Base-by-base conservation (phyloP, 331 rosid species). In the Acacia concinna region DNA sequence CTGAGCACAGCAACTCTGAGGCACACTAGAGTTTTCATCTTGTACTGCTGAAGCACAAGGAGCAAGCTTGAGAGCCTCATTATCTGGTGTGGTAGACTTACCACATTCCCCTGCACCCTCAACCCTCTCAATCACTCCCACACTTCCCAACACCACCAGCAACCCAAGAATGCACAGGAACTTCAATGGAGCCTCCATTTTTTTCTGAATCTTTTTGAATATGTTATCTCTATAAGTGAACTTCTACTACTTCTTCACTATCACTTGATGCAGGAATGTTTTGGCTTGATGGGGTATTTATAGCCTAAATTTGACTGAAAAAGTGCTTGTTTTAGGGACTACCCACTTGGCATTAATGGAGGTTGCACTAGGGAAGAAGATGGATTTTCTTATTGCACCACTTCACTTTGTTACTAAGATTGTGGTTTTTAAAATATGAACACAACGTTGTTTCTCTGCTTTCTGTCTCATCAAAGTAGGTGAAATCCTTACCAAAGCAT, bases 101-200 rank as follows among this genome's bases (percentile, higher is more conserved):
- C 94, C 94, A 84, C 93, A 88, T 28, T 90, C 87, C 25, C 89
- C 85, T 59, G 88, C 90, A 71, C 90, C 87, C 32, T 85, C 85
- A 47, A 71, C 86, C 28, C 41, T 64, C 56, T 83, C 78, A 30
- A 77, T 12, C 49, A 69, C 32, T 73, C 35, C 73, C 60, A 30
- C 37, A 74, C 90, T 76, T 47, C 83, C 68, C 30, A 83, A 15
- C 15, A 82, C 72, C 2, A 81, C 77, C 3, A 88, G 28, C 72
- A 88, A 60, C 32, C 87, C 91, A 69, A 85, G 49, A 35, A 88
- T 9, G 79, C 82, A 85, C 23, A 83, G 20, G 25, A 87, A 65
- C 79, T 88, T 87, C 73, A 70, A 47, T 51, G 82, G 25, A 84
- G 70, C 54, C 72, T 87, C 82, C 91, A 89, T 86, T 77, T 54